Evolutionary conservation across 495 filamentous ascomycete genomes (phyloP).

Genomic region (Lasiosphaeria hispida): DNA sequence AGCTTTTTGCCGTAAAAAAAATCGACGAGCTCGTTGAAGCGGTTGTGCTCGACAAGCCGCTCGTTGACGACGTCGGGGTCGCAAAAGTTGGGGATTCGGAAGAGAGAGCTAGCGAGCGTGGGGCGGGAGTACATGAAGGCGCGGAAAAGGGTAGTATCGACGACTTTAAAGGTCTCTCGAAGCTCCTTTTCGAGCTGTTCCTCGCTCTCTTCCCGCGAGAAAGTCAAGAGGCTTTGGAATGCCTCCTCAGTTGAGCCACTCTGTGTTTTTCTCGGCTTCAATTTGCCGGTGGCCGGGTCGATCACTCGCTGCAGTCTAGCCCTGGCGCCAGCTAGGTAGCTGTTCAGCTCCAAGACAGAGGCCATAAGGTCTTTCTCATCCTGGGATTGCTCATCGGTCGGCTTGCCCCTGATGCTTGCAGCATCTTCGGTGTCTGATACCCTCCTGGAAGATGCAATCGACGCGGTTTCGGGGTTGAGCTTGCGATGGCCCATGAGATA

Average conservation of each 20-base stretch:
- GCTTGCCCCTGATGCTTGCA: slow-evolving; percentile 41
- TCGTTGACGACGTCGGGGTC: slow-evolving; percentile 95
- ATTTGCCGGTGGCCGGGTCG: slow-evolving; percentile 67
- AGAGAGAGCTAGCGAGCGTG: slow-evolving; percentile 79
- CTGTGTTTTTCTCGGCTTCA: slow-evolving; percentile 58
- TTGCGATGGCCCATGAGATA: slow-evolving; percentile 54
- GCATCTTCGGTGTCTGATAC: slow-evolving; percentile 48
- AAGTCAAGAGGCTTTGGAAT: slow-evolving; percentile 46
- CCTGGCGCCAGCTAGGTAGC: slow-evolving; percentile 81
- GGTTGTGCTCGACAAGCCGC: slow-evolving; percentile 79
- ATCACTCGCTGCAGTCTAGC: slow-evolving; percentile 78
- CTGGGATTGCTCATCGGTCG: slow-evolving; percentile 46
- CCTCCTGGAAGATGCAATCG: slow-evolving; percentile 59
- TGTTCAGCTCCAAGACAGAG: slow-evolving; percentile 76
- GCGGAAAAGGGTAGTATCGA: slow-evolving; percentile 93
- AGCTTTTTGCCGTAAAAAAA: slow-evolving; percentile 95
- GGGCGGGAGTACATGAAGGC: slow-evolving; percentile 89
- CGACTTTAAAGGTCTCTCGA: slow-evolving; percentile 69
- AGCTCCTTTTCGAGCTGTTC: slow-evolving; percentile 68
- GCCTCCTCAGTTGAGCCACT: slow-evolving; percentile 54
- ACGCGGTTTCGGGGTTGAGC: slow-evolving; percentile 58
- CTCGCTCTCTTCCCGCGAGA: slow-evolving; percentile 50
- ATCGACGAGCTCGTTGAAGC: slow-evolving; percentile 92
- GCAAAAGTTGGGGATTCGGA: slow-evolving; percentile 96
- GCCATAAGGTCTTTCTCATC: slow-evolving; percentile 78